Evolutionary conservation across 495 filamentous ascomycete species (phyloP).

Genomic region (Penicillium crystallinum): DNA sequence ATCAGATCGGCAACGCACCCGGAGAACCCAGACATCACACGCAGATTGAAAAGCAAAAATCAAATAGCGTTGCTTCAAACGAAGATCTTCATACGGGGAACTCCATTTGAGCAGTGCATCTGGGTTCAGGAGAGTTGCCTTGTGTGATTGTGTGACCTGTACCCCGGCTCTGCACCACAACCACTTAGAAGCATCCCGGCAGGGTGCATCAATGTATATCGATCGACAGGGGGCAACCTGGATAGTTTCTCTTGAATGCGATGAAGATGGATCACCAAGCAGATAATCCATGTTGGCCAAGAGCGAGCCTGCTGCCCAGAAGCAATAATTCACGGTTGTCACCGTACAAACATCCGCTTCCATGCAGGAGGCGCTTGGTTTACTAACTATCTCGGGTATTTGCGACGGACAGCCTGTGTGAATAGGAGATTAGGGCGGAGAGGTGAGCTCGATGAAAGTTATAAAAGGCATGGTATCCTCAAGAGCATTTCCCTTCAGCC

Average conservation of each 20-base stretch:
- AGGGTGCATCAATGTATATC: neutral
- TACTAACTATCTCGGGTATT: neutral
- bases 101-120: too few species aligned
- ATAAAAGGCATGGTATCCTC: slow-evolving; percentile 14
- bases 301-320: neutral
- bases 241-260: neutral
- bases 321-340: slow-evolving; percentile 2
- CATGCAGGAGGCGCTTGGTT: neutral
- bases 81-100: neutral
- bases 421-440: neutral
- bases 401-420: neutral
- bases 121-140: neutral
- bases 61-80: neutral
- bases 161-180: too few species aligned
- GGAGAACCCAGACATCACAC: neutral
- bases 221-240: neutral
- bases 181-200: too few species aligned
- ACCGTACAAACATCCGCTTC: slow-evolving; percentile 2
- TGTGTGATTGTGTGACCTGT: neutral
- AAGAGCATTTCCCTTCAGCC: slow-evolving; percentile 4
- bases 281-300: neutral
- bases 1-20: neutral
- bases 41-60: neutral
- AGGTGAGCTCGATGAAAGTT: slow-evolving; percentile 4
- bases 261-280: neutral